These are phyloP conservation scores for Trichophyton schoenleinii DNA, from an alignment of 2,329 filamentous ascomycete genomes.

Conservation along the genomic window DNA sequence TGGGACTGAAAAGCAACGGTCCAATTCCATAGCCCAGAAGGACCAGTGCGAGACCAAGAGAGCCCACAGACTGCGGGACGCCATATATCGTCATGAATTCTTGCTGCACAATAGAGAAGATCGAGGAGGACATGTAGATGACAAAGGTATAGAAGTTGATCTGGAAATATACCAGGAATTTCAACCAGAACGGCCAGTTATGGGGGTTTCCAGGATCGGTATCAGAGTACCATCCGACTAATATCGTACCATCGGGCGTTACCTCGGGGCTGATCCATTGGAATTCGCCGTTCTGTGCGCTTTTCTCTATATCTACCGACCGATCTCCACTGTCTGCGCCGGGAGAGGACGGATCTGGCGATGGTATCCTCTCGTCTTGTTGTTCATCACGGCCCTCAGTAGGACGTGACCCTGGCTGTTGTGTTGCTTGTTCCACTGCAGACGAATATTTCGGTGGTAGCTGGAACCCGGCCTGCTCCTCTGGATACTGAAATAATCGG, in stretches of 20 bases:
- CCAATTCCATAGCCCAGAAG: slow-evolving; percentile 41
- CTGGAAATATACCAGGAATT: not conserved
- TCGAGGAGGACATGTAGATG: not conserved
- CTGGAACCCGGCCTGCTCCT: not conserved
- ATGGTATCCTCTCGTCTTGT: not conserved
- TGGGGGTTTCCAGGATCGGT: not conserved
- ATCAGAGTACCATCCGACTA: not conserved
- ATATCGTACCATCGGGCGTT: not conserved
- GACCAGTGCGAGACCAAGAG: slow-evolving; percentile 49
- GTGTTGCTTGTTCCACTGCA: not conserved
- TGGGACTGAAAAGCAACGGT: slow-evolving; percentile 10
- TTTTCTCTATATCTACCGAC: not conserved
- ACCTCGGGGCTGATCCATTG: not conserved
- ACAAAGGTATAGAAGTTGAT: not conserved
- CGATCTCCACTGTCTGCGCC: not conserved
- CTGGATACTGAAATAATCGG: not conserved
- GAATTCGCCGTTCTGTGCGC: not conserved
- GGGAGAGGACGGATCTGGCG: not conserved
- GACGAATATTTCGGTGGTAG: not conserved
- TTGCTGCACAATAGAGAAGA: not conserved
- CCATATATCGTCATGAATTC: not conserved
- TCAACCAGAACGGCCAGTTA: not conserved
- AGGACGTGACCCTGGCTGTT: not conserved
- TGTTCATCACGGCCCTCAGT: not conserved
- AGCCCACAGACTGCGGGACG: slow-evolving; percentile 23